Evolutionary conservation across 495 filamentous ascomycete species (phyloP), one percentile per base, ranked within the genome.

Genomic region (Annulohypoxylon bovei): DNA sequence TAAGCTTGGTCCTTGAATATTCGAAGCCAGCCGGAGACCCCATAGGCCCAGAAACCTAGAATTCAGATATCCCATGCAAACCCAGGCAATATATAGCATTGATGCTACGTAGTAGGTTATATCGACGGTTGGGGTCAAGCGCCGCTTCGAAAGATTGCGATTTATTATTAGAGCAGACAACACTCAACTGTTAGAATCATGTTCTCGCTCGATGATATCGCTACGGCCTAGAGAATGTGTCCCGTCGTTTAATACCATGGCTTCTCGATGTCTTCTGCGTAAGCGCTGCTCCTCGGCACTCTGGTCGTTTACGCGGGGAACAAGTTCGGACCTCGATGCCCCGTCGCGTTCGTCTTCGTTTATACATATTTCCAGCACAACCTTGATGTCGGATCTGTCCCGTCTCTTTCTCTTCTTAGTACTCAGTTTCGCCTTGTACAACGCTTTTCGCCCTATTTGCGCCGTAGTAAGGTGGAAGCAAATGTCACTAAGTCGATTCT

Each of bases 211-310:
- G 33, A 87, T 86, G 14, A 90, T 89, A 68, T 89, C 88, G 40
- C 81, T 79, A 42, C 86, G 82, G 12, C 79, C 84, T n/a, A 90
- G 67, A 1, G 85, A 84, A 25, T 82, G 79, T 32, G 79, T 85
- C 2, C 88, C 88, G 54, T 89, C 88, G 67, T 88, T 88, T 56
- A 91, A 60, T 9, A 91, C 88, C 83, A 91, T 88, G 7, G 88
- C 88, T 73, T 91, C 87, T 62, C 88, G 79, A 52, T 88, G 79
- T 20, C 85, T 81, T 61, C 88, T 79, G 55, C 88, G 78, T 52
- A 86, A 71, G 33, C 83, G 80, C 67, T 85, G 79, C 70, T 88
- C 86, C 59, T 85, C 86, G 20, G 74, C 75, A 47, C 72, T 84
- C 67, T 83, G 81, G 6, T 83, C 82, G 27, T 78, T 77, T 8